phyloP scores from a whole-genome alignment of 208 protist genomes.

The Acanthamoeba sp. region DNA sequence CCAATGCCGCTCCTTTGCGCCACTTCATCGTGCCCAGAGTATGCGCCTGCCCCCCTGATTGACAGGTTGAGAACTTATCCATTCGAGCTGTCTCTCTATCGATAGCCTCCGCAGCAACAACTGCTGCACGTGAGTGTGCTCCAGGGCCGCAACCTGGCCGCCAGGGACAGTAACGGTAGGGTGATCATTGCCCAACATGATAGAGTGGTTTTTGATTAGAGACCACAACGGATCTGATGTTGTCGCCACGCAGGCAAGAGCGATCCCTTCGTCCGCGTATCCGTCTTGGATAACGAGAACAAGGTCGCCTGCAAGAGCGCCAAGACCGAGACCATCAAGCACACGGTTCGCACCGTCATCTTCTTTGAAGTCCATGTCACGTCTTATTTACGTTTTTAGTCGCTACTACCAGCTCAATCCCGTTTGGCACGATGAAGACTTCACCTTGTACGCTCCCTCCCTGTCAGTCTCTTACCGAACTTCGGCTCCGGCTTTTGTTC shows the following conservation, averaged over 20 bases:
- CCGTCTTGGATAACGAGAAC: not conserved
- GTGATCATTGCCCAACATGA: not conserved
- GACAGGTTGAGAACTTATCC: not conserved
- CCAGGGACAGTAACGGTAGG: conserved; percentile 1
- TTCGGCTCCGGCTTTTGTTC: not conserved
- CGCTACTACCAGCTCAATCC: conserved; percentile 34
- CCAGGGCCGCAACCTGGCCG: conserved; percentile 23
- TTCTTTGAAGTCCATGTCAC: not conserved
- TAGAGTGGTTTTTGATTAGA: not conserved
- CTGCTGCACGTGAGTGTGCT: conserved; percentile 29
- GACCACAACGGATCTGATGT: no score
- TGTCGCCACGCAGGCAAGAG: conserved; percentile 41
- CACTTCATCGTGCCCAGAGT: conserved; percentile 1
- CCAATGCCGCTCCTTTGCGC: not conserved
- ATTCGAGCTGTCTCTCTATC: not conserved
- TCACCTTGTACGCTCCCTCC: not conserved
- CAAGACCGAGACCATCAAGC: not conserved
- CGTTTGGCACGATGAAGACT: not conserved
- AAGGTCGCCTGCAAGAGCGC: conserved; percentile 14
- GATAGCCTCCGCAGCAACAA: not conserved
- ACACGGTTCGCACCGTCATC: not conserved
- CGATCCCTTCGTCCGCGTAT: conserved; percentile 25
- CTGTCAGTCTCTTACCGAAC: not conserved
- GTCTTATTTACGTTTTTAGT: not conserved
- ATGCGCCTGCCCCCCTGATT: not conserved